phyloP scores from a whole-genome alignment of 2,329 filamentous ascomycete species.

The Microdochium nivale region DNA sequence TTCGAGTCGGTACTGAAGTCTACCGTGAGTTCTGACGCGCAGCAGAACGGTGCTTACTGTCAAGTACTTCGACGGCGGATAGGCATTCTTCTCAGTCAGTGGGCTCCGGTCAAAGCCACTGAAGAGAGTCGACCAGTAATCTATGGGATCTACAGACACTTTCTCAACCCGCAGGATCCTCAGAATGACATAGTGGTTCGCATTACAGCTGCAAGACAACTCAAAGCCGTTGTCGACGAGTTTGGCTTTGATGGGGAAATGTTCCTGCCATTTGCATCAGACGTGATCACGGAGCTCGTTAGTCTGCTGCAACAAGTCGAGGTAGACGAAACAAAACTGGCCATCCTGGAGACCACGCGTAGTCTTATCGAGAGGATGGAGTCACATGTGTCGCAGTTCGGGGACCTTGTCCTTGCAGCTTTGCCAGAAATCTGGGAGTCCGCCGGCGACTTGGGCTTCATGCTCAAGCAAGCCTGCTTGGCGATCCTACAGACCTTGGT shows the following conservation, averaged over 20 bases:
- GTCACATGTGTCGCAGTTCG: slow-evolving; percentile 55
- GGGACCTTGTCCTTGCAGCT: slow-evolving; percentile 72
- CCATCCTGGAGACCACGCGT: slow-evolving; percentile 77
- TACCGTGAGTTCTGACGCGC: slow-evolving; percentile 71
- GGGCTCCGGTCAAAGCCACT: slow-evolving; percentile 72
- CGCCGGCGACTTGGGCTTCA: slow-evolving; percentile 70
- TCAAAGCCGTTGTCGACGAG: slow-evolving; percentile 74
- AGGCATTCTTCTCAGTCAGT: slow-evolving; percentile 81
- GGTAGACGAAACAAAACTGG: slow-evolving; percentile 81
- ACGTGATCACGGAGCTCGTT: slow-evolving; percentile 66
- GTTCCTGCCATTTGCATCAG: slow-evolving; percentile 71
- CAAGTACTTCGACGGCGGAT: slow-evolving; percentile 82
- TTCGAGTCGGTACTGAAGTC: slow-evolving; percentile 73
- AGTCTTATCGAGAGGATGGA: slow-evolving; percentile 77
- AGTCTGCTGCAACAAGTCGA: slow-evolving; percentile 71
- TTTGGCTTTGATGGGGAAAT: slow-evolving; percentile 67
- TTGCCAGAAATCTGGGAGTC: slow-evolving; percentile 79
- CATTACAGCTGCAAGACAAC: slow-evolving; percentile 79
- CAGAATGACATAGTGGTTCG: slow-evolving; percentile 87
- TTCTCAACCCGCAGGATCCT: slow-evolving; percentile 68
- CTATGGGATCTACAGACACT: slow-evolving; percentile 82
- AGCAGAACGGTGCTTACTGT: slow-evolving; percentile 51
- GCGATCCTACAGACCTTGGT: slow-evolving; percentile 78
- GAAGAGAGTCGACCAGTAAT: slow-evolving; percentile 62
- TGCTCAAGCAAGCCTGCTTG: slow-evolving; percentile 90